phyloP scores from a whole-genome alignment of 2,329 filamentous ascomycete genomes.

The Dothistroma pini region DNA sequence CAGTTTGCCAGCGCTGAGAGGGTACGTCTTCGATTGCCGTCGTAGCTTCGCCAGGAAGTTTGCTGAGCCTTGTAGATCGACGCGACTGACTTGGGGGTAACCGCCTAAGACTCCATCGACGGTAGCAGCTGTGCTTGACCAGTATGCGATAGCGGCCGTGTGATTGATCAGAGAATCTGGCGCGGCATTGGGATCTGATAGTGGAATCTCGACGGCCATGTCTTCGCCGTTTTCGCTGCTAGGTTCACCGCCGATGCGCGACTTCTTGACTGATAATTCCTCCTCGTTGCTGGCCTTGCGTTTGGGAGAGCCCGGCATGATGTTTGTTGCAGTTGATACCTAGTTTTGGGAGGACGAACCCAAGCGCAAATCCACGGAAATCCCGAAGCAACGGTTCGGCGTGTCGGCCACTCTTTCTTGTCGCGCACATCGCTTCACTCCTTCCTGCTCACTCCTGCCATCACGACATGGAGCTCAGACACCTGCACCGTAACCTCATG shows the following conservation, averaged over 20 bases:
- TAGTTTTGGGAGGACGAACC: neutral
- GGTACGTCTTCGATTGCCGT: conserved; percentile 32
- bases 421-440: neutral
- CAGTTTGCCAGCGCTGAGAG: conserved; percentile 30
- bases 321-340: neutral
- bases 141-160: conserved; percentile 47
- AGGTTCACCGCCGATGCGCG: neutral
- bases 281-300: conserved; percentile 11
- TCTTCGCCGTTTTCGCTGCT: conserved; percentile 4
- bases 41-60: conserved; percentile 67
- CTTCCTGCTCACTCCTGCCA: neutral
- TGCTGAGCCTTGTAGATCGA: conserved; percentile 67
- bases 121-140: conserved; percentile 50
- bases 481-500: neutral
- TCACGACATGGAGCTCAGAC: neutral
- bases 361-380: neutral
- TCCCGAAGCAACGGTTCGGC: neutral
- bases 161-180: conserved; percentile 46
- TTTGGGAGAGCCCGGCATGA: conserved; percentile 16
- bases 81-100: conserved; percentile 63
- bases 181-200: conserved; percentile 9
- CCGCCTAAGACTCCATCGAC: conserved; percentile 77
- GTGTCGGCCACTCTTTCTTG: neutral
- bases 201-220: conserved; percentile 12
- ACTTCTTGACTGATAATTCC: conserved; percentile 11